A percentile compares a stretch with the other conserved stretches of the same genome.
Conservation (phyloP, 2,329 filamentous ascomycete genomes). For the Neocucurbitaria cava region DNA sequence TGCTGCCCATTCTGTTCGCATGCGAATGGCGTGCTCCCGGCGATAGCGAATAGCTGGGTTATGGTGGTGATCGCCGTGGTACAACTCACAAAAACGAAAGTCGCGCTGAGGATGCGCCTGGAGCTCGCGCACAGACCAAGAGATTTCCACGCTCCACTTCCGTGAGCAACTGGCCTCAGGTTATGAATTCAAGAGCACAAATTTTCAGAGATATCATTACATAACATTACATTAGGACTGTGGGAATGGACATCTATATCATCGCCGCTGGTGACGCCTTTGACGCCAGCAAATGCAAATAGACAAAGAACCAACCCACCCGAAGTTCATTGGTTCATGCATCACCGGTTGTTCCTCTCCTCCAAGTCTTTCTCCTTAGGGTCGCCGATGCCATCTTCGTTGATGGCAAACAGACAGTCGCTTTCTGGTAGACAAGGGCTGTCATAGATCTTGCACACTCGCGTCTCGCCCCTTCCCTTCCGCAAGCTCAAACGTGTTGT, state of each 20-base stretch:
- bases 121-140: conserved; percentile 28
- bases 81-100: conserved; percentile 44
- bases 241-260: conserved; percentile 11
- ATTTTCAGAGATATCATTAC: conserved; percentile 6
- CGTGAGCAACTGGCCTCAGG: not conserved
- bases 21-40: conserved; percentile 41
- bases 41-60: conserved; percentile 8
- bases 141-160: not conserved
- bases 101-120: conserved; percentile 29
- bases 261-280: conserved; percentile 7
- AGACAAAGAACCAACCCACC: not conserved
- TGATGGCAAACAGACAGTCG: conserved; percentile 95
- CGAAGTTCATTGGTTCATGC: not conserved
- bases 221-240: conserved; percentile 6
- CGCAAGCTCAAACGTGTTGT: conserved; percentile 94
- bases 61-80: conserved; percentile 27
- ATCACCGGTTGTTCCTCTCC: conserved; percentile 57
- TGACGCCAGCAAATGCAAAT: conserved; percentile 23
- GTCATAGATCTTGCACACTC: conserved; percentile 99
- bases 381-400: conserved; percentile 95
- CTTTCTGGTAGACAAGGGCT: conserved; percentile 96
- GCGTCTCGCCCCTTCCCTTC: conserved; percentile 92
- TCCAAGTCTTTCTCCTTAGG: conserved; percentile 95
- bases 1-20: conserved; percentile 73
- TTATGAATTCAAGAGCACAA: no score